Evolutionary conservation across 2,329 filamentous ascomycete genomes (phyloP).

Genomic region (Fusarium domesticum): DNA sequence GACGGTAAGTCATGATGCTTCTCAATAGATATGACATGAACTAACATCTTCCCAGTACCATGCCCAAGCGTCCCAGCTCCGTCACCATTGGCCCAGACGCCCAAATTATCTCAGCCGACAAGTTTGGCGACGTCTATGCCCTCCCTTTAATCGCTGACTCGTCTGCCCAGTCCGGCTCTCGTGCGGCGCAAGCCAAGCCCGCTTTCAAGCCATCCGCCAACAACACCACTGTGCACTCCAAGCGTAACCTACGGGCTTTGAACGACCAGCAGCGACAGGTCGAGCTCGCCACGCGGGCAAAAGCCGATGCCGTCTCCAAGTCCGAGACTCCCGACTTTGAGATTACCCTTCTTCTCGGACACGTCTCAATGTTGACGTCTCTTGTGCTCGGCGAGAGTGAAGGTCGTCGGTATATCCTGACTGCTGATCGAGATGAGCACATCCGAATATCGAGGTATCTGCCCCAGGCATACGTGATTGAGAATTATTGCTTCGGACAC

Average conservation of each 20-base stretch:
- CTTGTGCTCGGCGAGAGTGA: slow-evolving; percentile 52
- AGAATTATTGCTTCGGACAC: slow-evolving; percentile 86
- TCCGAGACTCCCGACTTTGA: slow-evolving; percentile 58
- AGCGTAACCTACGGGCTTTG: slow-evolving; percentile 59
- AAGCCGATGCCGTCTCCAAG: slow-evolving; percentile 29
- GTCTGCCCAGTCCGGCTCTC: slow-evolving; percentile 10
- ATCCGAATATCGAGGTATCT: slow-evolving; percentile 81
- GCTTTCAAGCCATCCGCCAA: slow-evolving; percentile 51
- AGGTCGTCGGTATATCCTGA: slow-evolving; percentile 50
- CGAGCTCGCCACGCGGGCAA: slow-evolving; percentile 30
- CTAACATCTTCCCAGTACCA: slow-evolving; percentile 53
- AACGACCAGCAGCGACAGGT: slow-evolving; percentile 54
- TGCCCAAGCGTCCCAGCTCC: slow-evolving; percentile 87
- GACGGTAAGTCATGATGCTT: slow-evolving; percentile 53
- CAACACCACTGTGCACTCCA: slow-evolving; percentile 60
- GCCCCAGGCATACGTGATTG: slow-evolving; percentile 83
- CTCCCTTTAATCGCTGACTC: slow-evolving; percentile 59
- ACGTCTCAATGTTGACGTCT: slow-evolving; percentile 92
- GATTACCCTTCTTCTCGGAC: slow-evolving; percentile 77
- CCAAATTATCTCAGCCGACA: slow-evolving; percentile 82
- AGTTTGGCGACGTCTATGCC: slow-evolving; percentile 94
- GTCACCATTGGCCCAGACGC: slow-evolving; percentile 67
- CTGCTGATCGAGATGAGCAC: slow-evolving; percentile 63
- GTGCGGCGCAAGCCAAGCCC: slow-evolving; percentile 26
- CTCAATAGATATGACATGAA: neutral